Percentiles rank a stretch among this genome's conserved stretches.
These are phyloP conservation scores for Rhododendron simsii DNA, from an alignment of 148 eudicot species.

Conservation along the genomic window DNA sequence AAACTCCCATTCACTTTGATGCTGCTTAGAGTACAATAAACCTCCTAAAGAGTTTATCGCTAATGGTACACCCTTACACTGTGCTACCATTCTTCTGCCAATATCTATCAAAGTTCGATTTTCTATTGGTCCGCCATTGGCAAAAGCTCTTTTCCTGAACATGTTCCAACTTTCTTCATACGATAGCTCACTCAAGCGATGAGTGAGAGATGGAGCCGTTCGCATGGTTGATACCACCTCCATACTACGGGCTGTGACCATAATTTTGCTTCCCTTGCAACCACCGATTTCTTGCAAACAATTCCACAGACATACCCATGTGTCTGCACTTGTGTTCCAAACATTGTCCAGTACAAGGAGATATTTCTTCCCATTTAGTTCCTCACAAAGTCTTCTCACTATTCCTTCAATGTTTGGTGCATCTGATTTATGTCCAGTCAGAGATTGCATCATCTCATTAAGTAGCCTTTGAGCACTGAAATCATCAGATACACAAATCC, in stretches of 20 bases:
- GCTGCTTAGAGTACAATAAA: not conserved
- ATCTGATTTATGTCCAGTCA: not conserved
- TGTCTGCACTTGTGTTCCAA: not conserved
- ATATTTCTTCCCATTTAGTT: conserved; percentile 4
- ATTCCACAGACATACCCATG: not conserved
- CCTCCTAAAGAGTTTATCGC: not conserved
- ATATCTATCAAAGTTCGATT: not conserved
- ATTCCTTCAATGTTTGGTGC: not conserved
- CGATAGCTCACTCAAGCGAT: not conserved
- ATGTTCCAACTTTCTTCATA: conserved; percentile 6
- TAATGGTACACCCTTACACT: not conserved
- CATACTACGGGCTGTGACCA: too few relatives aligned
- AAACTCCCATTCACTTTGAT: not conserved
- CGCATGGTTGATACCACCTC: not conserved
- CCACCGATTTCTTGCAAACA: not conserved
- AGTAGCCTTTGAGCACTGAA: not conserved
- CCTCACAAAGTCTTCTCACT: not conserved
- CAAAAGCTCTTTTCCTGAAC: not conserved
- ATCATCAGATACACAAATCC: conserved; percentile 7
- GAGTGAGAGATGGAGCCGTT: not conserved
- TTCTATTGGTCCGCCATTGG: not conserved
- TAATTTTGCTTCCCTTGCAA: too few relatives aligned
- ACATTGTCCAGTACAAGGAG: conserved; percentile 17
- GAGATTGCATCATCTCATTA: not conserved
- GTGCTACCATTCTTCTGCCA: not conserved